Percentiles rank a stretch among this genome's conserved stretches.
phyloP scores from a whole-genome alignment of 192 early-diverging fungal species.

The Entomortierella lignicola region DNA sequence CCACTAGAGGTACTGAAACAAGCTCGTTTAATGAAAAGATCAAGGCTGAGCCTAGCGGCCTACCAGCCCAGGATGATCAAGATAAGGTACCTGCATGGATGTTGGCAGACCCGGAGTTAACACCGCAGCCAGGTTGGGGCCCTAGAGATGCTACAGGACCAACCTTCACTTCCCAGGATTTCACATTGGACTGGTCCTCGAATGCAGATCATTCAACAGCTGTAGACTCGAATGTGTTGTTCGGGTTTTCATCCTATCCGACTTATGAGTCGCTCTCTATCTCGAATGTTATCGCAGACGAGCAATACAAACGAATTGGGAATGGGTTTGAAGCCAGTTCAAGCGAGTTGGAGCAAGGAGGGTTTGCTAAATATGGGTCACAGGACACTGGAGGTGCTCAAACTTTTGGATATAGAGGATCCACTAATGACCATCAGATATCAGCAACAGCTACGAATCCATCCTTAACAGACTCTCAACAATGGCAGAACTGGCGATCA shows the following conservation, averaged over 20 bases:
- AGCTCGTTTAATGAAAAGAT: background rate
- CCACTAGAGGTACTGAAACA: background rate
- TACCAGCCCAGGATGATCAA: background rate
- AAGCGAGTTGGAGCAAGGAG: slow-evolving; percentile 7
- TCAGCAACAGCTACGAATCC: background rate
- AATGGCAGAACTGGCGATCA: slow-evolving; percentile 28
- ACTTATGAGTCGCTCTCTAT: slow-evolving; percentile 32
- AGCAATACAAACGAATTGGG: slow-evolving; percentile 6
- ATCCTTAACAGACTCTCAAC: background rate
- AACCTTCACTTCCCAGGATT: slow-evolving; percentile 5
- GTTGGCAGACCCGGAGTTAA: slow-evolving; percentile 24
- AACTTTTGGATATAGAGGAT: background rate
- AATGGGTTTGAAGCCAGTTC: background rate
- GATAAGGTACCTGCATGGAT: slow-evolving; percentile 37
- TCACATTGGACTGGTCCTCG: slow-evolving; percentile 12
- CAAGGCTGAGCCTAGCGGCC: background rate
- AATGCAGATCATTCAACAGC: slow-evolving; percentile 6
- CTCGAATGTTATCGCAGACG: slow-evolving; percentile 25
- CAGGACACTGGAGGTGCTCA: background rate
- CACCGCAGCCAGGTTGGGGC: background rate
- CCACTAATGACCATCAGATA: background rate
- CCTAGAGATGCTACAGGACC: background rate
- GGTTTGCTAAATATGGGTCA: slow-evolving; percentile 33
- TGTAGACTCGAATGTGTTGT: slow-evolving; percentile 30
- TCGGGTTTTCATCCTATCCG: slow-evolving; percentile 47